Evolutionary conservation across 192 early-diverging fungal genomes (phyloP).

Genomic region (Thamnidium elegans): DNA sequence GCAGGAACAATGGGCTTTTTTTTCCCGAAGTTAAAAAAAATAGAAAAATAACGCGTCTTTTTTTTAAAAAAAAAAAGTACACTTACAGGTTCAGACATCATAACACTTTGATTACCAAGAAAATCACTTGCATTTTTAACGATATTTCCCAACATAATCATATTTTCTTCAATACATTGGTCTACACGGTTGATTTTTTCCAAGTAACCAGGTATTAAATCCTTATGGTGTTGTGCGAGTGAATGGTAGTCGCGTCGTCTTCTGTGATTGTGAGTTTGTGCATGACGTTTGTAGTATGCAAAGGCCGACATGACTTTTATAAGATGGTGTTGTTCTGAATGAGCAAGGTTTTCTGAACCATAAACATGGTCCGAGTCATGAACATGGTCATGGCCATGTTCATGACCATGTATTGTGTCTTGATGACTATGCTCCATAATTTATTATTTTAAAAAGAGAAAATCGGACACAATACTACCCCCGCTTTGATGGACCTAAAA

Average conservation of each 20-base stretch:
- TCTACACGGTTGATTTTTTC: constrained; percentile 64
- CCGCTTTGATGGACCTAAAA: too few relatives aligned
- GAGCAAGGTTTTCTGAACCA: constrained; percentile 10
- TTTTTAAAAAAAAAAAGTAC: neutral
- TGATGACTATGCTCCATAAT: too few relatives aligned
- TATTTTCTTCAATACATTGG: constrained; percentile 56
- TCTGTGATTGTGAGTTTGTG: constrained; percentile 60
- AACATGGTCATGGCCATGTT: neutral
- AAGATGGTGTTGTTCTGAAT: constrained; percentile 43
- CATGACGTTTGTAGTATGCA: constrained; percentile 58
- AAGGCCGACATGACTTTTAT: constrained; percentile 58
- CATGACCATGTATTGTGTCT: too few relatives aligned
- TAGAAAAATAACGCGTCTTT: neutral
- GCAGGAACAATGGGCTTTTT: constrained; percentile 48
- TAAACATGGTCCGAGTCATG: constrained; percentile 25
- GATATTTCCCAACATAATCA: constrained; percentile 53
- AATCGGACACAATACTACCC: too few relatives aligned
- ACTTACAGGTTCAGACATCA: constrained; percentile 17
- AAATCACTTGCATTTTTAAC: constrained; percentile 44
- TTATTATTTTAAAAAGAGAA: too few relatives aligned
- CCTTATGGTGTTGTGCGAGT: constrained; percentile 62
- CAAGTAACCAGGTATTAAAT: constrained; percentile 53
- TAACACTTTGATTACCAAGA: constrained; percentile 22
- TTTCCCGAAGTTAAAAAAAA: constrained; percentile 1
- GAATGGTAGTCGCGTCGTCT: constrained; percentile 57